Evolutionary conservation across 2,329 filamentous ascomycete genomes (phyloP), one percentile per base, ranked within the genome.

Genomic region (Xylaria sp.): DNA sequence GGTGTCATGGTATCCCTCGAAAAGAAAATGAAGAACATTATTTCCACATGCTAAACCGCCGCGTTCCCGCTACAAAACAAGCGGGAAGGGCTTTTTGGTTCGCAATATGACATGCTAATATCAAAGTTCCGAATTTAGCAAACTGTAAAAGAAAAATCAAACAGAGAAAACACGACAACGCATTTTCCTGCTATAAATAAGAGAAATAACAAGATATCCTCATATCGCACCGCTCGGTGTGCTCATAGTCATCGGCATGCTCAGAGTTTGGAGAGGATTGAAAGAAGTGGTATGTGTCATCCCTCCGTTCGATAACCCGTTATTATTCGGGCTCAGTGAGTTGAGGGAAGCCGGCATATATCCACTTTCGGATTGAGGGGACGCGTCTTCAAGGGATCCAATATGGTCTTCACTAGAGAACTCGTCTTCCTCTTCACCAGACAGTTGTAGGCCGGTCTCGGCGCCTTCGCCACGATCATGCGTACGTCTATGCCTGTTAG

Each of bases 371-470:
- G 91, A 92, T 57, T 87, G 89, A 18, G 93, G 92, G 13, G 92
- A 94, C 21, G 91, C 90, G 72, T 94, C 92, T 71, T 93, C 93
- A 32, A 94, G 87, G 47, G 93, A 91, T 61, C 92, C 91, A 64
- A 95, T 89, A 35, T 94, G 92, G 74, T 96, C 93, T 73, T 97
- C 93, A 69, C 95, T 93, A 42, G 89, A 90, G 75, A 86, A 90
- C 63, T 96, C 92, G 77, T 97, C 93, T 74, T 95, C 89, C 54
- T 97, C 93, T 75, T 97, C 94, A 66, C 95, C 94, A 47, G 92
- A 91, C 69, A 90, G 86, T 77, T 86, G 87, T 75, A 90, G 85
- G 66, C 80, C 80, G 60, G 84, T 84, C 51, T 91, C 89, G 50
- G 81, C 84, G 42, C 87, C 88, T 59, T 91, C 89, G 66, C 86